phyloP scores from a whole-genome alignment of 2,329 filamentous ascomycete genomes.

The Clonostachys byssicola region DNA sequence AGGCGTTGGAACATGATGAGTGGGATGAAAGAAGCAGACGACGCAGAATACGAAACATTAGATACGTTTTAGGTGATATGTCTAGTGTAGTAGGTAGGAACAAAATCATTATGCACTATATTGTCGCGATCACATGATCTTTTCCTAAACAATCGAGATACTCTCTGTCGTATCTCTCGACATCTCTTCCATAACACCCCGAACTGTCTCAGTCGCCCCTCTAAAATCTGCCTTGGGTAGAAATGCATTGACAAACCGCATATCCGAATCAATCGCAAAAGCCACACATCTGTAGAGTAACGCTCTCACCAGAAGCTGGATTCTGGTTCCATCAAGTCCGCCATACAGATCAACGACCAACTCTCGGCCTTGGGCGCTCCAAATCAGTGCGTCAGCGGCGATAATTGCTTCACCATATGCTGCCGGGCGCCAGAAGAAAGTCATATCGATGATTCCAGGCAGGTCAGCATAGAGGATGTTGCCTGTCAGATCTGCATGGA shows the following conservation, averaged over 20 bases:
- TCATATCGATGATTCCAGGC: background rate
- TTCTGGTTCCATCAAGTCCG: background rate
- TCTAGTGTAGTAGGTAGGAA: too few species aligned
- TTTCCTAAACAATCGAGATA: too few species aligned
- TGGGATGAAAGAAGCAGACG: too few species aligned
- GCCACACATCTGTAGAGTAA: background rate
- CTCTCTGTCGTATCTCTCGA: too few species aligned
- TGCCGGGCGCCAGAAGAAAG: background rate
- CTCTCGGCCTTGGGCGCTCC: background rate
- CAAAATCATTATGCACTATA: too few species aligned
- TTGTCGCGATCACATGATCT: too few species aligned
- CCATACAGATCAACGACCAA: background rate
- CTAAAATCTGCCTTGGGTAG: background rate
- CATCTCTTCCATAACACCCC: background rate
- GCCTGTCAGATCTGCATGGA: background rate
- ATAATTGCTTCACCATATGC: background rate
- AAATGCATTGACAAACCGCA: background rate
- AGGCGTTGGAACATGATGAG: too few species aligned
- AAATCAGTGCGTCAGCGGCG: background rate
- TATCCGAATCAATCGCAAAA: background rate
- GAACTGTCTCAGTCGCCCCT: background rate
- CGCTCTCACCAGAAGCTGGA: background rate
- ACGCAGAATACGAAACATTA: too few species aligned
- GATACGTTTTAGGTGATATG: too few species aligned
- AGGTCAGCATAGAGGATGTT: background rate